A percentile compares a stretch with the other conserved stretches of the same genome.
Evolutionary conservation across 352 stramenopile genomes (phyloP).

Genomic region (Phytopythium boreale): DNA sequence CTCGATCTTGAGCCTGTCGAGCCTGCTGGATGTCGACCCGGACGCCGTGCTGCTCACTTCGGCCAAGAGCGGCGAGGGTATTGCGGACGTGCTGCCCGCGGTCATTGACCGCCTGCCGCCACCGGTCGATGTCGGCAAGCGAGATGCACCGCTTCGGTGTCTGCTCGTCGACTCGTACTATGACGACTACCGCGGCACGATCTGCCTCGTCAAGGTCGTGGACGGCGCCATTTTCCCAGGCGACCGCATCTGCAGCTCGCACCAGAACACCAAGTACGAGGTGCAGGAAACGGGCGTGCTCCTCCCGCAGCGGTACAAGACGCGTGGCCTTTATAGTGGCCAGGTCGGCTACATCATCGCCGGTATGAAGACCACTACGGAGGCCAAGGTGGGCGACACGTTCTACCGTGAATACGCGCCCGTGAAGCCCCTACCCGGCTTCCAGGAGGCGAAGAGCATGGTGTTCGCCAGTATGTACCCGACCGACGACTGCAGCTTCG

Average conservation of each 20-base stretch:
- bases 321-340: conserved; percentile 75
- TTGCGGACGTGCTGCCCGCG: conserved; percentile 71
- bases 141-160: conserved; percentile 75
- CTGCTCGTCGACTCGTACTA: conserved; percentile 98
- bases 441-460: conserved; percentile 91
- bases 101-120: conserved; percentile 80
- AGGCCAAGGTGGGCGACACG: conserved; percentile 92
- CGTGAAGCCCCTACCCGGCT: conserved; percentile 67
- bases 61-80: conserved; percentile 93
- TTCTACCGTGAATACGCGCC: conserved; percentile 70
- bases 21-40: conserved; percentile 88
- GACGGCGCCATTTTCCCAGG: conserved; percentile 88
- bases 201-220: conserved; percentile 94
- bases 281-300: conserved; percentile 97
- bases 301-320: conserved; percentile 82
- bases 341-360: conserved; percentile 98
- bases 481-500: conserved; percentile 94
- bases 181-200: conserved; percentile 93
- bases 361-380: conserved; percentile 96
- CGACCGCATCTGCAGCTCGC: conserved; percentile 75
- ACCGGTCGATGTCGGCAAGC: conserved; percentile 31
- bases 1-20: conserved; percentile 74
- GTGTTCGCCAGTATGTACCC: conserved; percentile 99
- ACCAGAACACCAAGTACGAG: conserved; percentile 87
- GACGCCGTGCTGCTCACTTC: conserved; percentile 95